Conservation (phyloP, 1,284 basidiomycete species). For the Wallemia ichthyophaga region DNA sequence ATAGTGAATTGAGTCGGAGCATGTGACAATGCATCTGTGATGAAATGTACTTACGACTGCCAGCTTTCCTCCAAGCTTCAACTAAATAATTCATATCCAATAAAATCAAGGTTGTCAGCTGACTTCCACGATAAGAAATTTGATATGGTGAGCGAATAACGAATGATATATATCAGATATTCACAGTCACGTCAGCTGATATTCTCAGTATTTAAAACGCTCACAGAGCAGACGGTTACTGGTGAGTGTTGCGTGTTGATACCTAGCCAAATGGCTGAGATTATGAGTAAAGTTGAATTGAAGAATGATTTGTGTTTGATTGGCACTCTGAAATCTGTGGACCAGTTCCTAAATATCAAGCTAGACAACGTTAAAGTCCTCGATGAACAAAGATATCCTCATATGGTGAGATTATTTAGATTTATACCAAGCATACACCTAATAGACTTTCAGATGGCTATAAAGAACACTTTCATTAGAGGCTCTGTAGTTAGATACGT, state of each 20-base stretch:
- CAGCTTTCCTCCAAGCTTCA: no score
- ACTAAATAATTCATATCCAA: no score
- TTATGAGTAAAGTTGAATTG: conserved; percentile 35
- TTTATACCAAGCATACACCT: not conserved
- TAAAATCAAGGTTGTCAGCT: not conserved
- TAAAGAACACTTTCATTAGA: conserved; percentile 95
- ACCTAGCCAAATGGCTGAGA: no score
- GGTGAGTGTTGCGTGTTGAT: not conserved
- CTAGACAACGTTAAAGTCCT: conserved; percentile 77
- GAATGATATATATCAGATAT: no score
- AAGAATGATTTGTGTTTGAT: conserved; percentile 97
- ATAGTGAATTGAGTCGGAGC: no score
- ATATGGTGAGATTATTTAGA: conserved; percentile 39
- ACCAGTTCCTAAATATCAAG: conserved; percentile 97
- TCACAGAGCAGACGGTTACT: conserved; percentile 52
- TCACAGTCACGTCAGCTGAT: conserved; percentile 31
- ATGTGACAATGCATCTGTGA: no score
- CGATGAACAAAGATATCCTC: conserved; percentile 75
- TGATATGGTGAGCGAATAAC: no score
- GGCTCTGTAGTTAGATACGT: conserved; percentile 96
- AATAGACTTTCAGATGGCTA: conserved; percentile 42
- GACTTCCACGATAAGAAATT: no score
- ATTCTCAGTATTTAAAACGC: conserved; percentile 95
- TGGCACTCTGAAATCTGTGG: conserved; percentile 84
- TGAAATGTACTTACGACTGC: no score